Base-by-base conservation (phyloP, 352 stramenopile genomes). In the Pythium sukuiense region DNA sequence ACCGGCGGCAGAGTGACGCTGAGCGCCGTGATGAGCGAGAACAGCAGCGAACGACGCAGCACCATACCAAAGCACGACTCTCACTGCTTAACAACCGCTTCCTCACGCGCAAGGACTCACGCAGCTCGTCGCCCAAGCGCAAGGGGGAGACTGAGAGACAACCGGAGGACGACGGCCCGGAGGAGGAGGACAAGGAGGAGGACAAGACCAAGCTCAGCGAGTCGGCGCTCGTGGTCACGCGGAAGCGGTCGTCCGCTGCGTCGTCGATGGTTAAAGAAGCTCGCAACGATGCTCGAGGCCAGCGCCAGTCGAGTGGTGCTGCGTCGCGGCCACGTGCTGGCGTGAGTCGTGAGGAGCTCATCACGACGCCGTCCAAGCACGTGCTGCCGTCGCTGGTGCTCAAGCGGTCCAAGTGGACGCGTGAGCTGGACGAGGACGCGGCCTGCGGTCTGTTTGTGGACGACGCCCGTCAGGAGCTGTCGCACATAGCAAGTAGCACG, bases 61-160 rank as follows among this genome's bases (percentile, higher is more conserved):
- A 77, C 2, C 24, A 76, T 16, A 37, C 68, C 24, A 69, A 69
- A 37, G 56, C 58, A 1, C 69, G 59, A 24, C 55, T 64, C 18
- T 70, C 71, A 9, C 59, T 77, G 7, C 59, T 65, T 33, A 83
- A 82, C 68, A 89, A 89, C 43, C 77, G 81, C 37, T 89, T 89
- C 55, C 58, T 89, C 41, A 66, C 20, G 37, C 76, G 71, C 13
- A 73, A 72, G 14, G 63, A 78, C 33, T 72, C 73, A 6, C 46
- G 48, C 24, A 6, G 29, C 11, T 8, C 33, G 14, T 41, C 33
- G 39, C 63, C 37, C 8, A 24, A 43, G 26, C 63, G 50, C 2
- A 45, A 41, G 11, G 55, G 59, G 13, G 20, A 20, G 12, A 32
- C 37, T 35, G 13, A 59, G 30, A 30, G 29, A n/a, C 53, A 59